These are phyloP conservation scores for Carpinus fangiana DNA, from an alignment of 306 rosid species.

Conservation along the genomic window DNA sequence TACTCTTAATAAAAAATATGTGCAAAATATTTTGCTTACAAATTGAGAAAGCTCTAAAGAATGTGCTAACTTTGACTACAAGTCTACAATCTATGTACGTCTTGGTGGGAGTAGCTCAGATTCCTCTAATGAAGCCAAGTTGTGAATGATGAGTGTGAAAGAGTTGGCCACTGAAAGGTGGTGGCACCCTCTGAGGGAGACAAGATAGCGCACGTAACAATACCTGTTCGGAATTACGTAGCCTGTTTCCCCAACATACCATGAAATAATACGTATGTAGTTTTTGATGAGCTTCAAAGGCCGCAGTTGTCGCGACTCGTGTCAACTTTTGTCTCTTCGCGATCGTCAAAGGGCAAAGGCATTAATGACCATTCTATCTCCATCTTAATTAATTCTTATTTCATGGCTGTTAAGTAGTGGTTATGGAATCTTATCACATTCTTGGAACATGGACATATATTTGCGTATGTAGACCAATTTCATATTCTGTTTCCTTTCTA, in stretches of 20 bases:
- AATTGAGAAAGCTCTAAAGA: not conserved
- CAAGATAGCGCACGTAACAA: slow-evolving; percentile 32
- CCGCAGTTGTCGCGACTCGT: slow-evolving; percentile 38
- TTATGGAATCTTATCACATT: slow-evolving; percentile 11
- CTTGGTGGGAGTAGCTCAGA: not conserved
- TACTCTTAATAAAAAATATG: too few relatives aligned
- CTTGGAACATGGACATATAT: slow-evolving; percentile 17
- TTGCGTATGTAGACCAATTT: slow-evolving; percentile 21
- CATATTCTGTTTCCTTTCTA: slow-evolving; percentile 2
- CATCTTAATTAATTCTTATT: not conserved
- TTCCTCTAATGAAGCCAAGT: slow-evolving; percentile 24
- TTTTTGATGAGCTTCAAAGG: slow-evolving; percentile 43
- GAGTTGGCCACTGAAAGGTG: not conserved
- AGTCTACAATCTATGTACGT: not conserved
- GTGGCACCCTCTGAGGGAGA: slow-evolving; percentile 37
- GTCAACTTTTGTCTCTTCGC: slow-evolving; percentile 43
- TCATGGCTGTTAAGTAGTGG: not conserved
- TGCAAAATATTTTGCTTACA: not conserved
- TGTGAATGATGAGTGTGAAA: slow-evolving; percentile 11
- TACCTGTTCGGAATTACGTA: not conserved
- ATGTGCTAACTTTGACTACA: not conserved
- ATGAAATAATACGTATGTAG: slow-evolving; percentile 1
- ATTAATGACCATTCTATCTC: slow-evolving; percentile 8
- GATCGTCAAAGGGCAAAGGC: slow-evolving; percentile 43
- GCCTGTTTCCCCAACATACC: not conserved